Evolutionary conservation across 108 stramenopile genomes (phyloP), one percentile per base, ranked within the genome.

Genomic region (Cyclotella choctawhatcheeana): DNA sequence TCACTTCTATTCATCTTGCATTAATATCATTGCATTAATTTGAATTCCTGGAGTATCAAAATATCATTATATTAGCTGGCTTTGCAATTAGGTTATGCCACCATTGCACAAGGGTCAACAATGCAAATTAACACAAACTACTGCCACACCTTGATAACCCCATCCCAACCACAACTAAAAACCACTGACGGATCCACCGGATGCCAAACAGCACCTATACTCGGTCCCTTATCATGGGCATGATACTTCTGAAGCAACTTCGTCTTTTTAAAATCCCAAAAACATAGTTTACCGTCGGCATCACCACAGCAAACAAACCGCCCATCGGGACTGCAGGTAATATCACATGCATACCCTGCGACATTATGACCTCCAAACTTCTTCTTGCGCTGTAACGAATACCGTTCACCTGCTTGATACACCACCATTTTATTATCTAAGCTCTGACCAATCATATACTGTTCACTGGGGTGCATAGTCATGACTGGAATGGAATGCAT

Each of bases 161-260:
- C 98, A 82, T 99, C 99, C 99, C 99, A 99, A 22, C 98, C 98
- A 64, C 97, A 97, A 6, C 97, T 92, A 74, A 97, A 97, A 16
- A 98, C 88, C 54, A 83, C 74, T 47, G 91, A 95, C 5, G 97
- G 91, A 44, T 98, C 92, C 35, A 97, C 52, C 2, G 99, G 99
- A 77, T 98, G 98, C 99, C 99, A 99, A 1, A 84, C 90, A 34
- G 87, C 87, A 14, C 93, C 95, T 60, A 98, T 97, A 70, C 93
- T 82, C 6, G 98, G 97, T 0, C 97, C 98, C 22, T 84, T 84
- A 51, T 96, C 93, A 84, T 99, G 99, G 2, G 97, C 98, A 60
- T 87, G 77, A 73, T 90, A 91, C 64, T 91, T 91, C 69, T 94
- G 93, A 74, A 92, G 58, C 44, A 87, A 79, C 61, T 76, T 84